Evolutionary conservation across 345 rosid species (phyloP).

Genomic region (rapeseed (Brassica napus)): Da-Ae NC_063442.1:645501-646000

Average conservation of each 20-base stretch:
- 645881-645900: slow-evolving; percentile 76
- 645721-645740: slow-evolving; percentile 95
- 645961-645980: not conserved
- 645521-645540: slow-evolving; percentile 43
- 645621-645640: slow-evolving; percentile 16
- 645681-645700: slow-evolving; percentile 51
- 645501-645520: slow-evolving; percentile 44
- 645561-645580: slow-evolving; percentile 39
- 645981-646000: slow-evolving; percentile 54
- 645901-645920: slow-evolving; percentile 45
- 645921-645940: not conserved
- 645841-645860: slow-evolving; percentile 63
- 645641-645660: not conserved
- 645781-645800: slow-evolving; percentile 50
- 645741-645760: slow-evolving; percentile 68
- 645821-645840: slow-evolving; percentile 74
- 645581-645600: slow-evolving; percentile 27
- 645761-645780: slow-evolving; percentile 47
- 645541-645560: slow-evolving; percentile 38
- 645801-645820: slow-evolving; percentile 81
- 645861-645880: slow-evolving; percentile 63
- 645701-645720: slow-evolving; percentile 97
- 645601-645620: slow-evolving; percentile 1
- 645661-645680: not conserved
- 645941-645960: slow-evolving; percentile 7